A percentile compares a stretch with the other conserved stretches of the same genome.
phyloP scores from a whole-genome alignment of 139 green algal genomes.

The Tetraselmis chui region DNA sequence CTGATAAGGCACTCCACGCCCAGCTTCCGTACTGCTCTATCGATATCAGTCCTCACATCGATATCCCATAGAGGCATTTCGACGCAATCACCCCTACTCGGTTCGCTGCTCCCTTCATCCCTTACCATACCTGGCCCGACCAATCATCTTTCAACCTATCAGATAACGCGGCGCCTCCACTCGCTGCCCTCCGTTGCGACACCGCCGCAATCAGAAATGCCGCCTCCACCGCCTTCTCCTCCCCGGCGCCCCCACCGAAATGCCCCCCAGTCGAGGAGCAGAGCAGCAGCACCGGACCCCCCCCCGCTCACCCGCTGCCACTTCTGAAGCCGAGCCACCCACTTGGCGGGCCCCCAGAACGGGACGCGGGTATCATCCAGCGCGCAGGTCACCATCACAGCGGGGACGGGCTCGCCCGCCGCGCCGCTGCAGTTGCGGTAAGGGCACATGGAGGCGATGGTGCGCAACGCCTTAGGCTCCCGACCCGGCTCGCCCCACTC shows the following conservation, averaged over 20 bases:
- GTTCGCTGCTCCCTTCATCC: no score
- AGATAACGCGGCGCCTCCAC: no score
- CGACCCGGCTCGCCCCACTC: conserved; percentile 50
- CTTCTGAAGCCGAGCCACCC: conserved; percentile 26
- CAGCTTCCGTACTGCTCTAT: no score
- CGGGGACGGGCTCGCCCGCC: conserved; percentile 6
- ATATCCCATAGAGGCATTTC: no score
- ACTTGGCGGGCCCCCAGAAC: conserved; percentile 48
- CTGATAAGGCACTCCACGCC: no score
- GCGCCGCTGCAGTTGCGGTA: conserved; percentile 26
- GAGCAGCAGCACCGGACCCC: background rate
- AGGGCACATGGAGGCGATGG: conserved; percentile 26
- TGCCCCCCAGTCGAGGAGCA: background rate
- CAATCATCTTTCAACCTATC: no score
- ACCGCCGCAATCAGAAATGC: background rate
- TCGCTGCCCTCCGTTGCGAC: background rate
- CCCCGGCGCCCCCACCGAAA: background rate
- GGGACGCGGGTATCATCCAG: conserved; percentile 43
- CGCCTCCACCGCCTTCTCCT: background rate
- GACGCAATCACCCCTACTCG: no score
- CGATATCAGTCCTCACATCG: no score
- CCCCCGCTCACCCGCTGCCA: no score
- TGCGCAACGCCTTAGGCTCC: background rate
- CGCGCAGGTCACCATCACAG: conserved; percentile 29
- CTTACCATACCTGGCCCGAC: no score